Conservation (phyloP, 148 eudicot genomes). For the Rhododendron simsii region DNA sequence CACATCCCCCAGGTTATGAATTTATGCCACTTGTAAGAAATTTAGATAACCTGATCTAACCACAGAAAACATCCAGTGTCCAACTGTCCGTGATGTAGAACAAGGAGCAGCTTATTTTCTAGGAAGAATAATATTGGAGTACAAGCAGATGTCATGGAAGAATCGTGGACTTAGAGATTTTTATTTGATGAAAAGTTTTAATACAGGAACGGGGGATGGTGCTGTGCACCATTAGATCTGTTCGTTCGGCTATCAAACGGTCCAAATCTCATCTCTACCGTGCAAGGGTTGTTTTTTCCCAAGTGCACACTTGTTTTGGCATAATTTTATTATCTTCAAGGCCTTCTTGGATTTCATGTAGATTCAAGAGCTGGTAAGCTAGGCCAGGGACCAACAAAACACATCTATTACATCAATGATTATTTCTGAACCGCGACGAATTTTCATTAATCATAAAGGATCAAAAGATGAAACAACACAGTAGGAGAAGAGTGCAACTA, state of each 20-base stretch:
- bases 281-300: neutral
- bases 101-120: neutral
- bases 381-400: neutral
- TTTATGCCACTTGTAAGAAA: slow-evolving; percentile 3
- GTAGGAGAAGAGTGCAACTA: too few relatives aligned
- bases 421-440: too few relatives aligned
- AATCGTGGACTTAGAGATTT: neutral
- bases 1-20: neutral
- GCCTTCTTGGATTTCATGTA: neutral
- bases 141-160: neutral
- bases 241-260: too few relatives aligned
- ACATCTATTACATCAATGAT: too few relatives aligned
- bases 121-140: neutral
- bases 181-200: neutral
- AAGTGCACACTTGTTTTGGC: neutral
- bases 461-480: too few relatives aligned
- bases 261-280: too few relatives aligned
- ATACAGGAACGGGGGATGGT: too few relatives aligned
- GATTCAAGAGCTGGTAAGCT: neutral
- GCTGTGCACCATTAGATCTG: too few relatives aligned
- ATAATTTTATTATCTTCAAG: neutral
- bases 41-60: neutral
- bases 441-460: too few relatives aligned
- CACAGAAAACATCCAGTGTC: neutral
- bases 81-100: too few relatives aligned